Percentiles rank a stretch among this genome's conserved stretches.
These are phyloP conservation scores for Taphrina deformans DNA, from an alignment of 1,139 yeast genomes.

Conservation along the genomic window DNA sequence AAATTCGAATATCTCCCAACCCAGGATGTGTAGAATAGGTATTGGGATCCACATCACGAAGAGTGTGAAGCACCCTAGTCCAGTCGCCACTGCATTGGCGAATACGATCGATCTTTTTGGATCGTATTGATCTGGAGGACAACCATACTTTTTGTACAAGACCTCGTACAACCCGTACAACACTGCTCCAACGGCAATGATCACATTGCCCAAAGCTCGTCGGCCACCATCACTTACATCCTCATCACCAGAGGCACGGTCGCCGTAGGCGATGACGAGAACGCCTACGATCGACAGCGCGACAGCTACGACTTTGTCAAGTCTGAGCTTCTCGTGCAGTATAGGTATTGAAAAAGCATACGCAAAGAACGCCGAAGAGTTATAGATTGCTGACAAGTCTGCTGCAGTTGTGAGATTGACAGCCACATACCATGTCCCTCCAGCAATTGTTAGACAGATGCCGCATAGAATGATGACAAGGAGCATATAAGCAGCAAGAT, in stretches of 20 bases:
- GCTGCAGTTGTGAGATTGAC: conserved; percentile 73
- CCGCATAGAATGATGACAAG: conserved; percentile 48
- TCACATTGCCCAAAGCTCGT: conserved; percentile 66
- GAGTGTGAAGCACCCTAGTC: conserved; percentile 62
- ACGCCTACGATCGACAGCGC: conserved; percentile 72
- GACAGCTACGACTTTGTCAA: conserved; percentile 69
- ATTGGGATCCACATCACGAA: conserved; percentile 54
- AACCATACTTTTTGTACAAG: conserved; percentile 68
- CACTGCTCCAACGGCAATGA: conserved; percentile 76
- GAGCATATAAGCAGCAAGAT: conserved; percentile 56
- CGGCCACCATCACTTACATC: conserved; percentile 54
- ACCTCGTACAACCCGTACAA: conserved; percentile 85
- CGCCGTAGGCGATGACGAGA: conserved; percentile 74
- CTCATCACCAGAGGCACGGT: conserved; percentile 40
- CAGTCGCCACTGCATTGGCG: conserved; percentile 58
- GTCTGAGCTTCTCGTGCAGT: conserved; percentile 61
- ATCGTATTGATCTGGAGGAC: conserved; percentile 63
- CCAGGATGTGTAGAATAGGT: conserved; percentile 55
- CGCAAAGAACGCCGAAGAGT: conserved; percentile 86
- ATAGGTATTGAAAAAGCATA: conserved; percentile 79
- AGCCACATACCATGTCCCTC: conserved; percentile 82
- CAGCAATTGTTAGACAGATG: conserved; percentile 68
- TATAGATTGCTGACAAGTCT: conserved; percentile 86
- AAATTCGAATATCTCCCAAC: conserved; percentile 60
- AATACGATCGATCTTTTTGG: conserved; percentile 59